These are phyloP conservation scores for Stereocaulon alpinum DNA, from an alignment of 495 filamentous ascomycete genomes.

Conservation along the genomic window DNA sequence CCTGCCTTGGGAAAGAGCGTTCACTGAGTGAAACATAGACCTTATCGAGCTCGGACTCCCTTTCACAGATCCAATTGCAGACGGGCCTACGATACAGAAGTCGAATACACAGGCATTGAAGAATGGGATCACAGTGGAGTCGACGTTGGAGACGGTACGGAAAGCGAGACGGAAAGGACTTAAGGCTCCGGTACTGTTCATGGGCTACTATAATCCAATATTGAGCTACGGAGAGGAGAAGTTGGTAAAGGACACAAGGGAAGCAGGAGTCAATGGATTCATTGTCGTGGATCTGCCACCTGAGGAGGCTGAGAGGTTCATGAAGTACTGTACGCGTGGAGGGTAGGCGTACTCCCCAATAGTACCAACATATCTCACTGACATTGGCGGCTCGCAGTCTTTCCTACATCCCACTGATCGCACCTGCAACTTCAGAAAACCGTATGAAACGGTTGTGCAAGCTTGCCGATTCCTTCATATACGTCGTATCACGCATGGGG, in stretches of 20 bases:
- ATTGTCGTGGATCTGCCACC: constrained; percentile 95
- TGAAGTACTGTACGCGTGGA: constrained; percentile 65
- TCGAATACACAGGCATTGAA: constrained; percentile 79
- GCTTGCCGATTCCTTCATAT: constrained; percentile 98
- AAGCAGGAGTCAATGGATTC: constrained; percentile 88
- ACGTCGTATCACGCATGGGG: constrained; percentile 96
- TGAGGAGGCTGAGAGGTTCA: constrained; percentile 90
- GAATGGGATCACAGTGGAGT: constrained; percentile 76
- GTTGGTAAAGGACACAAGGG: constrained; percentile 74
- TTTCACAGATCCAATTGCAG: constrained; percentile 96
- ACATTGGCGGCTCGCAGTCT: constrained; percentile 40
- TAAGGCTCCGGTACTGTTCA: constrained; percentile 73
- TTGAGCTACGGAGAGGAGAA: constrained; percentile 86
- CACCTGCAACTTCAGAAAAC: constrained; percentile 80
- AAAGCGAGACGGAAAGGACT: constrained; percentile 66
- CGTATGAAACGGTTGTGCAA: constrained; percentile 93
- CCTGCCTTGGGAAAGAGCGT: neutral
- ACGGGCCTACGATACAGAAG: constrained; percentile 89
- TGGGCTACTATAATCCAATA: constrained; percentile 98
- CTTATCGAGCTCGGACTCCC: constrained; percentile 76
- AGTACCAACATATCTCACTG: neutral
- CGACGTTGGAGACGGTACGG: constrained; percentile 68
- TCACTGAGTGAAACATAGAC: constrained; percentile 36
- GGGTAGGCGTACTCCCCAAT: constrained; percentile 42
- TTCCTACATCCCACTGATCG: constrained; percentile 91